Evolutionary conservation across 2,329 filamentous ascomycete genomes (phyloP).

Genomic region (Knufia fluminis): DNA sequence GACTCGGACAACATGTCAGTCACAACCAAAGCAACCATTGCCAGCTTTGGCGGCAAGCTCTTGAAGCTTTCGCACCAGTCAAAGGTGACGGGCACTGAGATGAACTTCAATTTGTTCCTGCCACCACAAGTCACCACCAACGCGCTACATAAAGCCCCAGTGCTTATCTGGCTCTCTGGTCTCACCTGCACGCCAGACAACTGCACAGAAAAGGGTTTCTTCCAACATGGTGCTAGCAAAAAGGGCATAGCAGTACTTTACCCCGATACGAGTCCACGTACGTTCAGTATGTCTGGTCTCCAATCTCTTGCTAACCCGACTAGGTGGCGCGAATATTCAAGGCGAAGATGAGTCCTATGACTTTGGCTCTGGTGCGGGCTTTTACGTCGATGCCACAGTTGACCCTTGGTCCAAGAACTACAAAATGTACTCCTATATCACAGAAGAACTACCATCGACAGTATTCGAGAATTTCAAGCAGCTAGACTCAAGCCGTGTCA

Average conservation of each 20-base stretch:
- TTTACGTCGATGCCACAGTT: constrained; percentile 81
- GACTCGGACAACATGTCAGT: constrained; percentile 58
- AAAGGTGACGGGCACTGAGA: constrained; percentile 68
- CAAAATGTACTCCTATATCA: constrained; percentile 90
- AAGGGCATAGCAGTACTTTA: constrained; percentile 87
- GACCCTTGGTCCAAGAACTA: constrained; percentile 70
- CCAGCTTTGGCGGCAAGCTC: constrained; percentile 86
- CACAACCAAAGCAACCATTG: constrained; percentile 79
- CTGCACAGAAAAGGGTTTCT: constrained; percentile 71
- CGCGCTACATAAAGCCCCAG: constrained; percentile 57
- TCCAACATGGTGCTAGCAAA: constrained; percentile 70
- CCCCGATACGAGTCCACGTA: constrained; percentile 88
- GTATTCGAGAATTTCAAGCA: constrained; percentile 64
- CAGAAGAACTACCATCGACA: constrained; percentile 70
- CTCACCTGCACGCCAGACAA: constrained; percentile 89
- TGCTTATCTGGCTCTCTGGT: constrained; percentile 88
- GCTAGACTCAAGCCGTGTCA: constrained; percentile 62
- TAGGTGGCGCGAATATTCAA: constrained; percentile 64
- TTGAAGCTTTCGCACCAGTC: constrained; percentile 88
- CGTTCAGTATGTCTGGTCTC: constrained; percentile 18
- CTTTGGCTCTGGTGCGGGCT: constrained; percentile 84
- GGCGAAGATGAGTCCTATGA: constrained; percentile 86
- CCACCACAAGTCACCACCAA: constrained; percentile 57
- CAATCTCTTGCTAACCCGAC: constrained; percentile 5
- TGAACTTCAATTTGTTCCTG: constrained; percentile 88